Evolutionary conservation across 108 stramenopile species (phyloP).

Genomic region (Pseudonitzschia pungens): DNA sequence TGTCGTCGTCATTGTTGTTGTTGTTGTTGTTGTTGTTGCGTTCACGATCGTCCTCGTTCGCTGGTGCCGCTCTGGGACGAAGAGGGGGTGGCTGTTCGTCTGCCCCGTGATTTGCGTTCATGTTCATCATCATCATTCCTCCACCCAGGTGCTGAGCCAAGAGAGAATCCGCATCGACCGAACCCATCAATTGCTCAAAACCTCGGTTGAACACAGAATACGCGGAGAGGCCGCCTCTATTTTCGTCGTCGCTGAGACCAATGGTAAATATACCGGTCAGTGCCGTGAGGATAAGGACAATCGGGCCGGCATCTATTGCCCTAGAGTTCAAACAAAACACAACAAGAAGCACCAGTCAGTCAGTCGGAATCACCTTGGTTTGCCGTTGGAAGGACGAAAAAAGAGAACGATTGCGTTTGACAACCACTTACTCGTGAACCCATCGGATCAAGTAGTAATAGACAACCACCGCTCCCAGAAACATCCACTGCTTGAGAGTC

Average conservation of each 20-base stretch:
- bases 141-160: constrained; percentile 75
- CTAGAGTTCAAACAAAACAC: constrained; percentile 1
- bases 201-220: constrained; percentile 86
- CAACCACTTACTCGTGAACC: constrained; percentile 31
- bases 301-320: constrained; percentile 63
- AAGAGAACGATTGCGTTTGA: background rate
- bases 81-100: background rate
- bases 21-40: constrained; percentile 33
- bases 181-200: constrained; percentile 67
- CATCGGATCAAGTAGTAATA: constrained; percentile 45
- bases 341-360: background rate
- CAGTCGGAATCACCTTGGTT: background rate
- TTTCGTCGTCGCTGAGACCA: constrained; percentile 67
- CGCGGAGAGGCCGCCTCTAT: constrained; percentile 56
- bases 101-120: constrained; percentile 18
- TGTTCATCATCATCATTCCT: constrained; percentile 26
- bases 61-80: background rate
- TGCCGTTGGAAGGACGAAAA: background rate
- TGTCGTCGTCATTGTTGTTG: constrained; percentile 15
- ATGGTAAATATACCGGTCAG: constrained; percentile 65
- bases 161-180: constrained; percentile 71
- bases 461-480: constrained; percentile 20
- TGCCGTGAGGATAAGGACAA: constrained; percentile 62
- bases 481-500: constrained; percentile 23
- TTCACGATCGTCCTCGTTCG: constrained; percentile 8